These are phyloP conservation scores for Coprinopsis cinerea DNA, from an alignment of 768 basidiomycete species.

Conservation along the genomic window DNA sequence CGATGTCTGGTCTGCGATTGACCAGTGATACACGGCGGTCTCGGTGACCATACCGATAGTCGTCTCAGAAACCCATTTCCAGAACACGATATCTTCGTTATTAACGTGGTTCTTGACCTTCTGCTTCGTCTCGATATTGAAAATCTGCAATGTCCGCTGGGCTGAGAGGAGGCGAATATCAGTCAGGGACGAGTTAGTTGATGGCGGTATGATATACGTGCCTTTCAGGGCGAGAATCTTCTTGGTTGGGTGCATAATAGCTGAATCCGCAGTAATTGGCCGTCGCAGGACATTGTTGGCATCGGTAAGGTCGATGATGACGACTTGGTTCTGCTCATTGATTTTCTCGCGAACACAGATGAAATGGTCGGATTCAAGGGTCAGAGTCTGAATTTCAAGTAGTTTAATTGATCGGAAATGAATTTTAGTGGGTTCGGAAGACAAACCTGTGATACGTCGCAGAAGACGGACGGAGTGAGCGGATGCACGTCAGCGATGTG, in stretches of 20 bases:
- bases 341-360: constrained; percentile 97
- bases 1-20: constrained; percentile 66
- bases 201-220: constrained; percentile 25
- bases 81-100: constrained; percentile 93
- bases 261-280: constrained; percentile 97
- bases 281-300: constrained; percentile 95
- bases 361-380: constrained; percentile 96
- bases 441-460: constrained; percentile 26
- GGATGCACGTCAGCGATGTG: constrained; percentile 26
- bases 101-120: constrained; percentile 96
- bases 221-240: constrained; percentile 97
- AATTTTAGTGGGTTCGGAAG: constrained; percentile 3
- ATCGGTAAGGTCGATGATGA: constrained; percentile 96
- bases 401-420: background rate
- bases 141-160: constrained; percentile 90
- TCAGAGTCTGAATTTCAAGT: constrained; percentile 60
- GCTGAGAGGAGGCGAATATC: constrained; percentile 46
- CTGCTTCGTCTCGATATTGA: constrained; percentile 96
- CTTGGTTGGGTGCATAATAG: constrained; percentile 95
- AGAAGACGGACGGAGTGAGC: constrained; percentile 21
- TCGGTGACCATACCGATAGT: constrained; percentile 96
- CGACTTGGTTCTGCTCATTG: constrained; percentile 94
- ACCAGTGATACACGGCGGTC: constrained; percentile 89
- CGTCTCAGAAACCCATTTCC: constrained; percentile 95
- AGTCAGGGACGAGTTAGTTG: background rate